Base-by-base conservation (phyloP, 495 filamentous ascomycete species). In the Annulohypoxylon stygium region DNA sequence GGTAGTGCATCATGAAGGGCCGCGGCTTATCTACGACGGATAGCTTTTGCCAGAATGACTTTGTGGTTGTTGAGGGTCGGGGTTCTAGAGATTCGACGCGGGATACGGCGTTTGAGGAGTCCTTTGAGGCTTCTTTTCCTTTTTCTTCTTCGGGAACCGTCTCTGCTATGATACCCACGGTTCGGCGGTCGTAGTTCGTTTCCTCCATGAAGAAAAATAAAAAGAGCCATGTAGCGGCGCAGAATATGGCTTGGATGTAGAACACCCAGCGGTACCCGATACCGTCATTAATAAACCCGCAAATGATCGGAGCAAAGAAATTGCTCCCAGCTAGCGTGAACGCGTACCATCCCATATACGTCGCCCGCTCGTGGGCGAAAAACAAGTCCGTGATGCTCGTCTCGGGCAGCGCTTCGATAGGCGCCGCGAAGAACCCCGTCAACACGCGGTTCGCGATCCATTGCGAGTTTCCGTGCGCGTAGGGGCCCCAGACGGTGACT, bases 161-260 rank as follows among this genome's bases (percentile, higher is more conserved):
- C 16, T 66, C 73, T 60, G 70, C 62, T 25, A 78, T 69, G 26
- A 76, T 72, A 23, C 76, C 78, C 23, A 80, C 63, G 20, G 74
- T 76, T 10, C 41, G 70, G 11, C 86, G 87, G 53, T 84, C 81
- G 70, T 87, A 91, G 75, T 90, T 91, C 1, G 90, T 91, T 76
- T 92, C 90, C 78, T 92, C 90, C 86, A 90, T 88, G 78, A 90
- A 89, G 79, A 91, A 88, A 80, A 90, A 90, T 0, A 90, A 82
- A 68, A 91, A 89, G 4, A 88, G 75, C 55, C 87, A 85, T 0
- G 81, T 84, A 23, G 83, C 81, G 0, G 75, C 90, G 60, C 82
- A 79, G 72, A 91, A 90, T 33, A 91, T 89, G 7, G 88, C 88
- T 36, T 87, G 87, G 85, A 87, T 90, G 77, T 90, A 91, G 62